These are phyloP conservation scores for Rhododendron mucronatum DNA, from an alignment of 148 eudicot species.

Conservation along the genomic window DNA sequence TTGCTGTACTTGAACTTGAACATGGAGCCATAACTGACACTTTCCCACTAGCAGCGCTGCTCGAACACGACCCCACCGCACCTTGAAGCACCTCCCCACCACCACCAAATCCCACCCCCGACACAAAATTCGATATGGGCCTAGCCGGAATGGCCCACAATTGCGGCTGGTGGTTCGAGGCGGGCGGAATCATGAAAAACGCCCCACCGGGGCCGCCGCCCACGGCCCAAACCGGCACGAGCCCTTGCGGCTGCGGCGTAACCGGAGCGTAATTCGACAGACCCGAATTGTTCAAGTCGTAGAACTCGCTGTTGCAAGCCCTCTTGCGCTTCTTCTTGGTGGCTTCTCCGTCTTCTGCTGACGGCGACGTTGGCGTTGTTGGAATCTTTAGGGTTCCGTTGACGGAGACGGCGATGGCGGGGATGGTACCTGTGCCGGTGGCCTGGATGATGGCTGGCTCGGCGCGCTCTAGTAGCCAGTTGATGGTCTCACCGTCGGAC, in stretches of 20 bases:
- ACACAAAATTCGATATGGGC: slow-evolving; percentile 35
- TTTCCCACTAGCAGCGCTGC: slow-evolving; percentile 18
- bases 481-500: slow-evolving; percentile 77
- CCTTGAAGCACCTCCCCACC: slow-evolving; percentile 11
- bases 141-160: slow-evolving; percentile 75
- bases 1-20: slow-evolving; percentile 14
- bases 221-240: slow-evolving; percentile 62
- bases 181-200: slow-evolving; percentile 29
- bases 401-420: slow-evolving; percentile 92
- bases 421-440: slow-evolving; percentile 85
- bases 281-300: slow-evolving; percentile 28
- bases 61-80: slow-evolving; percentile 19
- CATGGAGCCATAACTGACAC: slow-evolving; percentile 40
- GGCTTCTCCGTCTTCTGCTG: neutral
- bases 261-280: slow-evolving; percentile 33
- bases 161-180: slow-evolving; percentile 40
- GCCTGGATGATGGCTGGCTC: slow-evolving; percentile 86
- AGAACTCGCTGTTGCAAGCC: slow-evolving; percentile 43
- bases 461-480: slow-evolving; percentile 78
- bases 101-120: slow-evolving; percentile 11
- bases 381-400: slow-evolving; percentile 81
- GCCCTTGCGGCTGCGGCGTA: slow-evolving; percentile 34
- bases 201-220: slow-evolving; percentile 15
- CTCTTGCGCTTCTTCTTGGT: slow-evolving; percentile 7
- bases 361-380: slow-evolving; percentile 22